Base-by-base conservation (phyloP, 495 filamentous ascomycete species). In the Neurospora discreta region DNA sequence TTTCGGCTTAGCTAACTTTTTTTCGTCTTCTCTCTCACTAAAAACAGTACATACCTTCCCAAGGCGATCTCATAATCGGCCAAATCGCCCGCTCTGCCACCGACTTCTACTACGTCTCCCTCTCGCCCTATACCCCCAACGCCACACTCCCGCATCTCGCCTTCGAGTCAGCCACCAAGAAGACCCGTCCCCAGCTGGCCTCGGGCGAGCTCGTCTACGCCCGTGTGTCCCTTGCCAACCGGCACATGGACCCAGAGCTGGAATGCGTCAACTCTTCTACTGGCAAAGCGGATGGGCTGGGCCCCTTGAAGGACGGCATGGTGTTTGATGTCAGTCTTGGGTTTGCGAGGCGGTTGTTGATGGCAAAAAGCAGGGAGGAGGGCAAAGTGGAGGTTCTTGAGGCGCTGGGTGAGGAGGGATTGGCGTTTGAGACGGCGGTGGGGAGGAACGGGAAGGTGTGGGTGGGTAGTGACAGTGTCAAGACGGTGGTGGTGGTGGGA, bases 381-480 rank as follows among this genome's bases (percentile, higher is more conserved):
- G 89, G 86, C 69, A 89, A 86, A 44, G 86, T 92, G 4, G 85
- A 95, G 38, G 87, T 98, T 23, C 79, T 98, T 68, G 93, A 97
- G 72, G 92, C 93, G 76, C 81, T 98, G n/a, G 94, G 90, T 18
- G 89, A 87, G 75, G 91, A 89, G 58, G 84, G 90, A 68, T 83
- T 95, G 58, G 86, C 87, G 69, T 99, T 98, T 81, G 95, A 99
- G 84, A 90, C 95, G 72, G 95, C 95, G 5, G 93, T 97, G 36
- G 96, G 96, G 30, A 89, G 94, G 78, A 99, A 99, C 80, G 95
- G 95, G 26, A 91, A 88, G 82, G 87, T 98, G 42, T 98, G 95
- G 95, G 90, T 98, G 20, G 88, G 93, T 74, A 88, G 90, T 68
- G 91, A 89, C 16, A 90, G 85, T 67, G 86, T 83, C 79, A 87